phyloP scores from a whole-genome alignment of 768 basidiomycete genomes.

The Russula virescens region DNA sequence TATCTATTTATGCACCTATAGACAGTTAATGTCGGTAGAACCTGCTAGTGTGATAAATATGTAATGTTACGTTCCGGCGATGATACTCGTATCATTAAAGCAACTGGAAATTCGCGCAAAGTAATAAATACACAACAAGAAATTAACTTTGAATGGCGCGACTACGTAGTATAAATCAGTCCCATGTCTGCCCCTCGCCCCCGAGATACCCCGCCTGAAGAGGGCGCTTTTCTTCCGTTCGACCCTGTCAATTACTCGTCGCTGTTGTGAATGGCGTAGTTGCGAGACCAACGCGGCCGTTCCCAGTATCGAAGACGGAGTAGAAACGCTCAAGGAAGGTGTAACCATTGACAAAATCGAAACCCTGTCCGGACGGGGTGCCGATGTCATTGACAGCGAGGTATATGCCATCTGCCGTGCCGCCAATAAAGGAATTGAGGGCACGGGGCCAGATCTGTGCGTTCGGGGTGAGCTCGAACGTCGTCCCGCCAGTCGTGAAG shows the following conservation, averaged over 20 bases:
- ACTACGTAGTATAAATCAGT: neutral
- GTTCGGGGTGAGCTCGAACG: constrained; percentile 40
- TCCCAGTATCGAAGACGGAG: constrained; percentile 56
- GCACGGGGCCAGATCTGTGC: constrained; percentile 40
- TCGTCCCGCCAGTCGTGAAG: constrained; percentile 31
- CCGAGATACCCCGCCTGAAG: neutral
- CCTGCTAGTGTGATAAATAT: neutral
- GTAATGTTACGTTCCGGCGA: neutral
- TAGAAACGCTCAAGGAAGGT: constrained; percentile 60
- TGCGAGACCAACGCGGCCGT: constrained; percentile 52
- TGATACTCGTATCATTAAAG: neutral
- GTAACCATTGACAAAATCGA: constrained; percentile 53
- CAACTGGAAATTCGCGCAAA: too few relatives aligned
- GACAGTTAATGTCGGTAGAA: neutral
- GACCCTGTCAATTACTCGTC: constrained; percentile 31
- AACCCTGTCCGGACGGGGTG: constrained; percentile 37
- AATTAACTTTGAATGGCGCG: too few relatives aligned
- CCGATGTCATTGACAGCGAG: constrained; percentile 38
- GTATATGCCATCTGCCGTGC: constrained; percentile 34
- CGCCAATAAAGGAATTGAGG: constrained; percentile 42
- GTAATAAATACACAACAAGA: neutral
- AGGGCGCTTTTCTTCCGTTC: neutral
- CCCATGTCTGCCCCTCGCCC: neutral
- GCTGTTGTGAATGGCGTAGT: constrained; percentile 45
- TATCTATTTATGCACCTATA: constrained; percentile 11